Evolutionary conservation across 2,329 filamentous ascomycete species (phyloP).

Genomic region (Penicillium crustosum): DNA sequence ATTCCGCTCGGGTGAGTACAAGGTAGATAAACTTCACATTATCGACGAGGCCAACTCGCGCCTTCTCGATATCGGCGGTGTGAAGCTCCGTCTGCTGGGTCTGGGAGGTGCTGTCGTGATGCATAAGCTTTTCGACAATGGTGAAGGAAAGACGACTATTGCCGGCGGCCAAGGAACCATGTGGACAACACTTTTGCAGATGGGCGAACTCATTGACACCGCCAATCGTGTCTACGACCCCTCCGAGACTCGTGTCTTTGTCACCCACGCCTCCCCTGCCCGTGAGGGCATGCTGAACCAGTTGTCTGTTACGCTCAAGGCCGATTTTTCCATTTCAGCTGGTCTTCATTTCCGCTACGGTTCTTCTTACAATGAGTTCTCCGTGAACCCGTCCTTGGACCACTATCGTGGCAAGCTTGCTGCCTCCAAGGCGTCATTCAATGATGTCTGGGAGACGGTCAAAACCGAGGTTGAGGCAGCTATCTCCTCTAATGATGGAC

Average conservation of each 20-base stretch:
- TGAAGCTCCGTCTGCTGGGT: constrained; percentile 91
- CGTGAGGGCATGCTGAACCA: constrained; percentile 96
- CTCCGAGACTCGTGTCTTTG: constrained; percentile 92
- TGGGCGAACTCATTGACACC: constrained; percentile 96
- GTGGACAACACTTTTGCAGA: constrained; percentile 98
- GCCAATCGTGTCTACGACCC: constrained; percentile 98
- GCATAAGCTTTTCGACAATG: constrained; percentile 99
- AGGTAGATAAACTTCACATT: constrained; percentile 94
- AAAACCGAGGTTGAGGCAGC: constrained; percentile 94
- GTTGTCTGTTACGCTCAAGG: constrained; percentile 93
- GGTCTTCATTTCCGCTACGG: constrained; percentile 98
- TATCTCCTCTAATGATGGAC: constrained; percentile 87
- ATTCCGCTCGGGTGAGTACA: constrained; percentile 96
- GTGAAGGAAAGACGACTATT: constrained; percentile 95
- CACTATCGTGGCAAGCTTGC: constrained; percentile 98
- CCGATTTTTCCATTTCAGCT: constrained; percentile 96
- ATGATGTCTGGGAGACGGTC: constrained; percentile 99
- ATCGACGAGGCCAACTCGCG: constrained; percentile 97
- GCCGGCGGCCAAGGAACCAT: constrained; percentile 97
- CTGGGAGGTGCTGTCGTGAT: constrained; percentile 96
- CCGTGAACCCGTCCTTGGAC: constrained; percentile 94
- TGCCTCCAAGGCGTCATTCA: constrained; percentile 96
- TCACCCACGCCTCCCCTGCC: constrained; percentile 94
- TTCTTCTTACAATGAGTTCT: constrained; percentile 99
- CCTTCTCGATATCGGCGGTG: constrained; percentile 88